Percentiles rank a stretch among this genome's conserved stretches.
Conservation (phyloP, 2,329 filamentous ascomycete species). For the Knufia petricola region DNA sequence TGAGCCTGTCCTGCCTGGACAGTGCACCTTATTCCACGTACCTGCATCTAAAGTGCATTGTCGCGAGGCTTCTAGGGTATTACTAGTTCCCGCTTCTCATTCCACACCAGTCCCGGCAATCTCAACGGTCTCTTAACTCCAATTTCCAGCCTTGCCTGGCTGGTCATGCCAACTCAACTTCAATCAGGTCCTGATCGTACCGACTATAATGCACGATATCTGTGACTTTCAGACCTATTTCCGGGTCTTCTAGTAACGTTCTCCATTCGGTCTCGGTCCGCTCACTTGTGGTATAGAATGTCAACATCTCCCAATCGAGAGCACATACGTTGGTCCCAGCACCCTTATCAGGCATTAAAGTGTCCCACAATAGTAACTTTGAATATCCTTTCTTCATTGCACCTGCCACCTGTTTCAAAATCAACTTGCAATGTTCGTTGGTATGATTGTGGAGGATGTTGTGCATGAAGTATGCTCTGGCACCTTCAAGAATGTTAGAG, state of each 20-base stretch:
- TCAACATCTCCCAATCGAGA: slow-evolving; percentile 37
- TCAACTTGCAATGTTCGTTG: slow-evolving; percentile 27
- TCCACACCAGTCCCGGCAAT: too few species aligned
- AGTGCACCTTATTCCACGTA: too few species aligned
- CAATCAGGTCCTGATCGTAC: slow-evolving; percentile 5
- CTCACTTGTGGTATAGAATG: slow-evolving; percentile 29
- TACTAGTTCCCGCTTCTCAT: not conserved
- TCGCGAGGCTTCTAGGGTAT: too few species aligned
- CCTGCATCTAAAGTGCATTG: too few species aligned
- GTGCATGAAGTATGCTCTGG: slow-evolving; percentile 35
- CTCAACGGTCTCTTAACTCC: too few species aligned
- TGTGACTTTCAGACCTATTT: slow-evolving; percentile 29
- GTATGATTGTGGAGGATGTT: slow-evolving; percentile 37
- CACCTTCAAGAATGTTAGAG: slow-evolving; percentile 19
- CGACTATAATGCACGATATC: slow-evolving; percentile 24
- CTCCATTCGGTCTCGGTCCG: slow-evolving; percentile 34
- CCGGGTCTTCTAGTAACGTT: slow-evolving; percentile 23
- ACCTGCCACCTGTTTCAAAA: slow-evolving; percentile 26
- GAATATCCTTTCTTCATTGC: slow-evolving; percentile 35
- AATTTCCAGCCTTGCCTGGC: not conserved
- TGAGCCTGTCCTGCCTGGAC: not conserved
- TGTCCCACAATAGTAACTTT: slow-evolving; percentile 37
- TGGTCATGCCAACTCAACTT: not conserved
- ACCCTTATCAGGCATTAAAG: slow-evolving; percentile 30
- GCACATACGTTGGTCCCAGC: slow-evolving; percentile 26